A percentile compares a stretch with the other conserved stretches of the same genome.
Conservation (phyloP, 257 asterid species). For the Henckelia pumila region DNA sequence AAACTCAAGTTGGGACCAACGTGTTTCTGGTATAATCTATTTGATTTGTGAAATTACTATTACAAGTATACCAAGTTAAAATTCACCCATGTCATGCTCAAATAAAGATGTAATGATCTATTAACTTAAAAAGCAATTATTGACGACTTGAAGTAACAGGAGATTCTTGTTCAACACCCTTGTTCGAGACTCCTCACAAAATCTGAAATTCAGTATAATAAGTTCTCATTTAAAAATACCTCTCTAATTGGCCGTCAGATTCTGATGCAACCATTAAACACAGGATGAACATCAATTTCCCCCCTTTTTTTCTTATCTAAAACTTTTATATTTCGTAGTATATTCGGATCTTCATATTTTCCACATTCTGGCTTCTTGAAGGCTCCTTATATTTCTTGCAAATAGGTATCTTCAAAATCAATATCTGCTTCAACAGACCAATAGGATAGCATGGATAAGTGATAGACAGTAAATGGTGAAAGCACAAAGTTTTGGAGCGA, state of each 20-base stretch:
- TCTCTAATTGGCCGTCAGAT: slow-evolving; percentile 57
- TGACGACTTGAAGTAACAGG: too few relatives aligned
- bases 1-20: too few relatives aligned
- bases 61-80: background rate
- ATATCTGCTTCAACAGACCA: slow-evolving; percentile 55
- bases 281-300: slow-evolving; percentile 59
- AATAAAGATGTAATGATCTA: background rate
- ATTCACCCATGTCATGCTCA: background rate
- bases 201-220: slow-evolving; percentile 1
- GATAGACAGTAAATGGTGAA: background rate
- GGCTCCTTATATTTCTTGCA: slow-evolving; percentile 91
- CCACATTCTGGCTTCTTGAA: slow-evolving; percentile 42
- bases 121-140: background rate
- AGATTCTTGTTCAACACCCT: background rate
- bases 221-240: slow-evolving; percentile 44
- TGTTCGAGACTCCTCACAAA: background rate
- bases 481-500: slow-evolving; percentile 11
- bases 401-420: slow-evolving; percentile 65
- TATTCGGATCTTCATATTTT: slow-evolving; percentile 38
- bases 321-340: slow-evolving; percentile 13
- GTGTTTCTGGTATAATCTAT: background rate
- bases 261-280: slow-evolving; percentile 72
- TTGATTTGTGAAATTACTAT: slow-evolving; percentile 6
- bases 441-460: slow-evolving; percentile 3
- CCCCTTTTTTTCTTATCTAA: too few relatives aligned